These are phyloP conservation scores for Aspergillus nomiae DNA, from an alignment of 2,329 filamentous ascomycete species.

Conservation along the genomic window DNA sequence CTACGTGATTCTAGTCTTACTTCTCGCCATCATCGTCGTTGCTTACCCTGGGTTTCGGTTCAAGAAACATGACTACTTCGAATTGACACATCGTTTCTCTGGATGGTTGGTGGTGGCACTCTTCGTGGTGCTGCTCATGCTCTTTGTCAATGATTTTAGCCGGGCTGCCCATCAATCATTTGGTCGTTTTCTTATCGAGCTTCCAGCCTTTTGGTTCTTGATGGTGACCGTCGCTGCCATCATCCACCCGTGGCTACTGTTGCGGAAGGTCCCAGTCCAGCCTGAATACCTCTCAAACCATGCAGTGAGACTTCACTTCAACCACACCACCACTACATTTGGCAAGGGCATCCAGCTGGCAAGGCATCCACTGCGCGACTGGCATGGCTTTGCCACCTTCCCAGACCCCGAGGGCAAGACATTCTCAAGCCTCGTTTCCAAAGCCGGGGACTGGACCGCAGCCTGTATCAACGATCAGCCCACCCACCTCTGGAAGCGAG, in stretches of 20 bases:
- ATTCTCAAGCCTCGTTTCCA: constrained; percentile 71
- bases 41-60: constrained; percentile 67
- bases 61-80: constrained; percentile 68
- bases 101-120: constrained; percentile 69
- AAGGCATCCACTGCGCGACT: constrained; percentile 66
- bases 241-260: constrained; percentile 71
- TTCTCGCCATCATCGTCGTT: constrained; percentile 61
- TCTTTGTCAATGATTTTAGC: constrained; percentile 53
- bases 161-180: constrained; percentile 36
- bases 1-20: constrained; percentile 60
- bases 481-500: constrained; percentile 66
- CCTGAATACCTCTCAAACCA: constrained; percentile 70
- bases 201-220: constrained; percentile 69
- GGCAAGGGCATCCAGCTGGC: constrained; percentile 63
- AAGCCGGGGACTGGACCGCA: constrained; percentile 74
- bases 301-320: constrained; percentile 70
- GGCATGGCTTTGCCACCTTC: constrained; percentile 76
- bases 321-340: constrained; percentile 61
- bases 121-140: constrained; percentile 65
- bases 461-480: constrained; percentile 64
- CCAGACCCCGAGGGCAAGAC: constrained; percentile 59
- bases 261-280: constrained; percentile 67
- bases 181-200: constrained; percentile 44
- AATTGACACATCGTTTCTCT: constrained; percentile 69
- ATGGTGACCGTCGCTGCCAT: constrained; percentile 65